These are phyloP conservation scores for Mimosa bimucronata DNA, from an alignment of 306 rosid genomes.

Conservation along the genomic window DNA sequence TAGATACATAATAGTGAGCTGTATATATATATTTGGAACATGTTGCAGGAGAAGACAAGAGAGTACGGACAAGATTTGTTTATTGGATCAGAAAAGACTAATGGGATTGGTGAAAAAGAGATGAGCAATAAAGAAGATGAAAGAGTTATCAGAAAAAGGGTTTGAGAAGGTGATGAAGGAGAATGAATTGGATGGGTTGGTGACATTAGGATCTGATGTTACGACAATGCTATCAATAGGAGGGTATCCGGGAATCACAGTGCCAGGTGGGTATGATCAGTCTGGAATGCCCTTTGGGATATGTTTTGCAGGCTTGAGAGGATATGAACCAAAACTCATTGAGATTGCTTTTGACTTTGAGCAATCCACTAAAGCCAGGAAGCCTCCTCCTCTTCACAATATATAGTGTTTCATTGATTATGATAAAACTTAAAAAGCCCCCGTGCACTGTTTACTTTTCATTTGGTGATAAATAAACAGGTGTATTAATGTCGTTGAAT, in stretches of 20 bases:
- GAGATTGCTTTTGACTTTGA: conserved; percentile 64
- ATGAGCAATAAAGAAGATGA: conserved; percentile 41
- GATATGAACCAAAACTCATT: conserved; percentile 52
- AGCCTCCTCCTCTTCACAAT: neutral
- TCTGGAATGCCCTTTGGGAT: conserved; percentile 53
- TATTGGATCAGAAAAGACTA: conserved; percentile 52
- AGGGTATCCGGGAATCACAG: conserved; percentile 58
- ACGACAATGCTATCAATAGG: conserved; percentile 49
- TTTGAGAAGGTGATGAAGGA: conserved; percentile 53
- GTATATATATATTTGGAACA: neutral
- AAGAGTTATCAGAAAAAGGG: conserved; percentile 47
- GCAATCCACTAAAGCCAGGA: conserved; percentile 54
- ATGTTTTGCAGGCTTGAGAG: conserved; percentile 52
- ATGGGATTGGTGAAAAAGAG: conserved; percentile 49
- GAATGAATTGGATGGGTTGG: conserved; percentile 55
- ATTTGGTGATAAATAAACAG: neutral
- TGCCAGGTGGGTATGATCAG: conserved; percentile 53
- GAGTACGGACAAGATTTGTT: conserved; percentile 60
- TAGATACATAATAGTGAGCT: neutral
- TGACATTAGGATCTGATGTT: conserved; percentile 40
- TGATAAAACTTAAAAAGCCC: neutral
- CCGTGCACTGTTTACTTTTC: neutral
- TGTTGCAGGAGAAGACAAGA: conserved; percentile 48
- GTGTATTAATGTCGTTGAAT: neutral
- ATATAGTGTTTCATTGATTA: too few relatives aligned